A percentile compares a stretch with the other conserved stretches of the same genome.
phyloP scores from a whole-genome alignment of 2,329 filamentous ascomycete species.

The Fusarium sp. region DNA sequence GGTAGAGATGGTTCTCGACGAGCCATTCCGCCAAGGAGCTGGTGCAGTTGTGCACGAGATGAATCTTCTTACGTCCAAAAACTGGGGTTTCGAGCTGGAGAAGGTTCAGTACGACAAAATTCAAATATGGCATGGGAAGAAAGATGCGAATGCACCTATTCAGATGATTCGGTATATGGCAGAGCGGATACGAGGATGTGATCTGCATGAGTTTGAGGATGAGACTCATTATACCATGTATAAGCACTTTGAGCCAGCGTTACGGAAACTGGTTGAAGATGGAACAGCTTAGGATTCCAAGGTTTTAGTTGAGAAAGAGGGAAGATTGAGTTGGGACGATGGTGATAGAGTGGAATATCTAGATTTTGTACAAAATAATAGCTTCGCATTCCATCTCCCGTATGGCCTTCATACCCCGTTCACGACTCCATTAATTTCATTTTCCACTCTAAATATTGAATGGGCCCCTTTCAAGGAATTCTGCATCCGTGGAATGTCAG shows the following conservation, averaged over 20 bases:
- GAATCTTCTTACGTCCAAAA: constrained; percentile 42
- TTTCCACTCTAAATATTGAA: background rate
- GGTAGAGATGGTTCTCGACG: constrained; percentile 47
- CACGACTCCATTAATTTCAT: background rate
- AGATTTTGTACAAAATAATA: background rate
- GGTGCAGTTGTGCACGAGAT: constrained; percentile 46
- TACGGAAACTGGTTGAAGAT: background rate
- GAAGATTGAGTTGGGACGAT: background rate
- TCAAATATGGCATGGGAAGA: constrained; percentile 50
- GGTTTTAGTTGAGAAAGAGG: rapidly evolving
- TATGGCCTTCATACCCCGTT: background rate
- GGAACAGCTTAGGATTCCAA: rapidly evolving
- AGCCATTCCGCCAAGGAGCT: constrained; percentile 48
- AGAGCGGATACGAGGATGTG: constrained; percentile 49
- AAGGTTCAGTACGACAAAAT: constrained; percentile 45
- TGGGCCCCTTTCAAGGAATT: rapidly evolving
- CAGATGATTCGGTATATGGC: constrained; percentile 53
- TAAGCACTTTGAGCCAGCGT: constrained; percentile 34
- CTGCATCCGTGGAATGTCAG: rapidly evolving
- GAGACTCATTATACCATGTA: constrained; percentile 51
- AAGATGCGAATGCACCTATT: constrained; percentile 50
- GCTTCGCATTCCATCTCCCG: rapidly evolving
- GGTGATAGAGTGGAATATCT: background rate
- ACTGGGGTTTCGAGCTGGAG: constrained; percentile 49
- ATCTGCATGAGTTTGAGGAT: constrained; percentile 49